Evolutionary conservation across 352 stramenopile species (phyloP), one percentile per base, ranked within the genome.

Genomic region (Pythium aquatile): DNA sequence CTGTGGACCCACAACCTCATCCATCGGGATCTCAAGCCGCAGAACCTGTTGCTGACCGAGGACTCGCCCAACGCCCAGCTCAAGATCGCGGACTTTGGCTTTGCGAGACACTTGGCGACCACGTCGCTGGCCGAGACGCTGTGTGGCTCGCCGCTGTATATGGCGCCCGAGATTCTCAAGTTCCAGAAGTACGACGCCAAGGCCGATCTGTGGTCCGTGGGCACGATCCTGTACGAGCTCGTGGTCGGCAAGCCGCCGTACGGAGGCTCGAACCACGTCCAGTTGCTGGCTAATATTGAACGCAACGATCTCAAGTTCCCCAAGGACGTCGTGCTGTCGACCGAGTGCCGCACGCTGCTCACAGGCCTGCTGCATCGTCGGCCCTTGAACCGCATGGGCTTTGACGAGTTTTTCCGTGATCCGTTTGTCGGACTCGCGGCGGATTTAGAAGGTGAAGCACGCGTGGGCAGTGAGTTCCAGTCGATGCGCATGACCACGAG

Each of bases 161-260:
- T 99, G 97, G 97, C 97, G 20, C 97, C 97, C 7, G 97, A 99
- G 82, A 98, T 99, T 70, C 83, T 99, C 61, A 83, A 87, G 68
- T 90, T 91, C 53, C 77, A 97, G 58, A 97, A 95, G 75, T 99
- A 99, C 73, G 93, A 98, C 77, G 90, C 92, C 30, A 98, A 98
- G 69, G 96, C 96, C 9, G 97, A 99, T 74, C 76, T 99, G 2
- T 99, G 96, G 96, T 97, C 87, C 2, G 94, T 98, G 2, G 97
- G 97, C 35, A 96, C 91, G 8, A 97, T 99, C 44, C 62, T 98
- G 29, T 99, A 97, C 72, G 96, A 99, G 79, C 98, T 98, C 88
- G 81, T 98, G 64, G 83, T 91, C 1, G 94, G 94, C 39, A 78
- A 83, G n/a, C 93, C 94, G 17, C 96, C 96, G 2, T 99, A 98